Evolutionary conservation across 2,329 filamentous ascomycete species (phyloP), one percentile per base, ranked within the genome.

Genomic region (Microsporum ferrugineum): DNA sequence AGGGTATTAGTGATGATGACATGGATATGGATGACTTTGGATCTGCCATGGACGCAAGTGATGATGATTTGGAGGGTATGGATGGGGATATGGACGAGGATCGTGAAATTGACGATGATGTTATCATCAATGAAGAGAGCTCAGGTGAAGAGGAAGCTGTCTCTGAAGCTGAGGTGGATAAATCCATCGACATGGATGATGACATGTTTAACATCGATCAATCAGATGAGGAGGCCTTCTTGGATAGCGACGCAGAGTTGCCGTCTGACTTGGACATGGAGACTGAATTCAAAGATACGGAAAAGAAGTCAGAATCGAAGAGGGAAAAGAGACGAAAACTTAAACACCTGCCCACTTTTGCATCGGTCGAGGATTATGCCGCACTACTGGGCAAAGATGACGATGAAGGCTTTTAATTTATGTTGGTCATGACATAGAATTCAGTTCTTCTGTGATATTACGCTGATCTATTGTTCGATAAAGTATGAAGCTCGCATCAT

Each of bases 311-410:
- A 62, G 68, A 70, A 61, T 75, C 77, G 27, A 72, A 72, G 14
- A 73, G 74, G 66, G 81, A 84, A 71, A 89, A 88, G 77, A 86
- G 83, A 77, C 90, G 87, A 81, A 89, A 89, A 78, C 80, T 97
- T 73, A 96, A 91, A 82, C 84, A 85, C 65, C 78, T 99, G 67
- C 94, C 94, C 5, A 95, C 85, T 39, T 99, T 99, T 78, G 94
- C 95, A 23, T 95, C 89, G 36, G 88, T 82, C 36, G 94, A 97
- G 60, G 94, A 97, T 72, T 99, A 97, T 74, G 92, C 91, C 14
- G 88, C 88, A 68, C 81, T 96, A 76, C 75, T 96, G 72, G 88
- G 80, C 2, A 82, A 84, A 65, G 89, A 94, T 17, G 57, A 49
- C 31, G 31, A 55, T n/a, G 51, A 53, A 53, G 49, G 36, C 23